Evolutionary conservation across 345 rosid species (phyloP).

Genomic region (Populus tremula): DNA sequence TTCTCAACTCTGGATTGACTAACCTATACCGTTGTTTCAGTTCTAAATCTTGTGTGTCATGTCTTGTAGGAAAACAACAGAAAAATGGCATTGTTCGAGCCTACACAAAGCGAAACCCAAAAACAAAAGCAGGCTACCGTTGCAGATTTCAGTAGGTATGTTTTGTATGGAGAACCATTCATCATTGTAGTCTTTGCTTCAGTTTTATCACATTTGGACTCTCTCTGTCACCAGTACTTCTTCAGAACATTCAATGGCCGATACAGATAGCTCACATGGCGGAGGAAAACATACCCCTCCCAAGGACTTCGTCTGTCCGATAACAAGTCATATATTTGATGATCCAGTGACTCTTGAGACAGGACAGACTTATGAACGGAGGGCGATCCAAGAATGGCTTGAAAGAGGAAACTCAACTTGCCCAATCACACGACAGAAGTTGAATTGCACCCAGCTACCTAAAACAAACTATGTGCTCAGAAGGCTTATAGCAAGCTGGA

Average conservation of each 20-base stretch:
- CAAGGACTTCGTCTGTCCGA: conserved; percentile 72
- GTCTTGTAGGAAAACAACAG: conserved; percentile 44
- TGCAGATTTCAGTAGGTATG: conserved; percentile 45
- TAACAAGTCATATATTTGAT: conserved; percentile 52
- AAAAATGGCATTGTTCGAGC: conserved; percentile 33
- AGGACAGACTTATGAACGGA: conserved; percentile 74
- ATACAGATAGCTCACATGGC: conserved; percentile 35
- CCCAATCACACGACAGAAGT: conserved; percentile 65
- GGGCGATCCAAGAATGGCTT: conserved; percentile 65
- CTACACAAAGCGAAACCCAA: conserved; percentile 23
- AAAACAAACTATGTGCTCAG: conserved; percentile 66
- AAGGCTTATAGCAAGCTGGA: conserved; percentile 67
- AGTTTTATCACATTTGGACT: conserved; percentile 29
- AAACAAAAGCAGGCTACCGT: conserved; percentile 33
- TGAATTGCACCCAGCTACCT: conserved; percentile 51
- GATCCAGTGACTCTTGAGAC: conserved; percentile 79
- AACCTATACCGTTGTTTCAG: conserved; percentile 24
- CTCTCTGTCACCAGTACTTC: conserved; percentile 23
- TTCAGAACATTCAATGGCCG: conserved; percentile 44
- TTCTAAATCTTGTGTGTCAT: conserved; percentile 13
- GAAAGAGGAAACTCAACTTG: conserved; percentile 64
- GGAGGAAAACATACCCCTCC: conserved; percentile 36
- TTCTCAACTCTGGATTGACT: conserved; percentile 27
- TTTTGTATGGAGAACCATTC: background rate
- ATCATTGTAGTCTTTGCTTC: conserved; percentile 14